phyloP scores from a whole-genome alignment of 495 filamentous ascomycete species.

The Staphylotrichum longicolle region DNA sequence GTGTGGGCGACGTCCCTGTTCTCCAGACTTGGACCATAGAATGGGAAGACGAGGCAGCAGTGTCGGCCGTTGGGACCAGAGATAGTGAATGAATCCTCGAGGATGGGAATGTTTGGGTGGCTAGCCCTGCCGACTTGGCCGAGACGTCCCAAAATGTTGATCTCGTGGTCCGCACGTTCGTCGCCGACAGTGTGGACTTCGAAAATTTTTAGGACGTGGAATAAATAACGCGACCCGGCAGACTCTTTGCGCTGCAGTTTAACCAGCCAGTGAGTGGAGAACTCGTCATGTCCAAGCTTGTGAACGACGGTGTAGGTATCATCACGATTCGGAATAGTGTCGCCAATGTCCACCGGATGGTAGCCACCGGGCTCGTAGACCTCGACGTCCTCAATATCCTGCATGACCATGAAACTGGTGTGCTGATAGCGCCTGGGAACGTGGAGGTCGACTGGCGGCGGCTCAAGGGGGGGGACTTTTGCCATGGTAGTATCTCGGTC shows the following conservation, averaged over 20 bases:
- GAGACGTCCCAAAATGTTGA: slow-evolving; percentile 4
- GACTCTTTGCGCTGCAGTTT: slow-evolving; percentile 9
- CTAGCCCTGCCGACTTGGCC: slow-evolving; percentile 11
- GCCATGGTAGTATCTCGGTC: too few relatives aligned
- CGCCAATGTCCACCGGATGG: slow-evolving; percentile 13
- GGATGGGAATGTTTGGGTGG: slow-evolving; percentile 10
- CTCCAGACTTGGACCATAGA: slow-evolving; percentile 1
- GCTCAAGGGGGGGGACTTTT: too few relatives aligned
- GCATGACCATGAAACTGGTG: not conserved
- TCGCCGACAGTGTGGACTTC: slow-evolving; percentile 6
- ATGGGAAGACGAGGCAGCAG: slow-evolving; percentile 5
- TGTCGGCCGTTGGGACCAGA: slow-evolving; percentile 12
- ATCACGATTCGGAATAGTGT: slow-evolving; percentile 6
- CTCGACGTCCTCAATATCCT: slow-evolving; percentile 10
- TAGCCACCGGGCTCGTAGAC: slow-evolving; percentile 11
- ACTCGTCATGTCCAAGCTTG: slow-evolving; percentile 8
- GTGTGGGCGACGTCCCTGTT: not conserved
- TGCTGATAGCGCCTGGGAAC: not conserved
- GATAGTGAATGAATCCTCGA: slow-evolving; percentile 13
- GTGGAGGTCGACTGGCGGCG: too few relatives aligned
- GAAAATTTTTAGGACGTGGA: slow-evolving; percentile 13
- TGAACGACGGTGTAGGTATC: slow-evolving; percentile 8
- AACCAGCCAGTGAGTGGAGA: slow-evolving; percentile 11
- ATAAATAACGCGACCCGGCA: not conserved
- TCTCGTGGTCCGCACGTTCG: not conserved